phyloP scores from a whole-genome alignment of 305 asterid species.

The Plantago lanceolata region DNA sequence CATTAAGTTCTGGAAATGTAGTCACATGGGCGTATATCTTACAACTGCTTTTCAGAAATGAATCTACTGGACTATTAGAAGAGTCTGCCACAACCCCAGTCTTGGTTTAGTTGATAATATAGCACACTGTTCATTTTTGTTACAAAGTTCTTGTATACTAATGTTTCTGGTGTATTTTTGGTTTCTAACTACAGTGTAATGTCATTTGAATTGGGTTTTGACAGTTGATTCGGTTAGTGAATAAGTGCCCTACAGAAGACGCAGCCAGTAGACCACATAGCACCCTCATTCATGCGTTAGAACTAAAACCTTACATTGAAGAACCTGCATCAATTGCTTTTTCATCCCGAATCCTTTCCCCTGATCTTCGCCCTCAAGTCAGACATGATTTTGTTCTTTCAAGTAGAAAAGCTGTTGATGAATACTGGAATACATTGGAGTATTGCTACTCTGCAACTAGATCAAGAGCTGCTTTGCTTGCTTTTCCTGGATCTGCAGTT shows the following conservation, averaged over 20 bases:
- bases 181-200: conserved; percentile 26
- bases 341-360: conserved; percentile 43
- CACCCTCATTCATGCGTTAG: conserved; percentile 72
- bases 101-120: too few relatives aligned
- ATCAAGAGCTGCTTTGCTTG: conserved; percentile 75
- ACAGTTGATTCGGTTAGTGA: conserved; percentile 84
- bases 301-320: conserved; percentile 88
- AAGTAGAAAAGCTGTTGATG: too few relatives aligned
- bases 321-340: conserved; percentile 62
- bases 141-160: neutral
- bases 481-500: conserved; percentile 93
- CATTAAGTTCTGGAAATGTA: too few relatives aligned
- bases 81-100: too few relatives aligned
- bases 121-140: too few relatives aligned
- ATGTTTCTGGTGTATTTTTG: conserved; percentile 17
- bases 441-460: conserved; percentile 76
- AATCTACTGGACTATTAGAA: too few relatives aligned
- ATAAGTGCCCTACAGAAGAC: conserved; percentile 53
- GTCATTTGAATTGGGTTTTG: conserved; percentile 31
- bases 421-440: conserved; percentile 91
- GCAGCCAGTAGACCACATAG: conserved; percentile 44
- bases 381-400: conserved; percentile 95
- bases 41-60: too few relatives aligned
- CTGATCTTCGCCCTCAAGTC: conserved; percentile 88
- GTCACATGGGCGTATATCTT: too few relatives aligned